Evolutionary conservation across 2,329 filamentous ascomycete genomes (phyloP).

Genomic region (Penicillium sp.): DNA sequence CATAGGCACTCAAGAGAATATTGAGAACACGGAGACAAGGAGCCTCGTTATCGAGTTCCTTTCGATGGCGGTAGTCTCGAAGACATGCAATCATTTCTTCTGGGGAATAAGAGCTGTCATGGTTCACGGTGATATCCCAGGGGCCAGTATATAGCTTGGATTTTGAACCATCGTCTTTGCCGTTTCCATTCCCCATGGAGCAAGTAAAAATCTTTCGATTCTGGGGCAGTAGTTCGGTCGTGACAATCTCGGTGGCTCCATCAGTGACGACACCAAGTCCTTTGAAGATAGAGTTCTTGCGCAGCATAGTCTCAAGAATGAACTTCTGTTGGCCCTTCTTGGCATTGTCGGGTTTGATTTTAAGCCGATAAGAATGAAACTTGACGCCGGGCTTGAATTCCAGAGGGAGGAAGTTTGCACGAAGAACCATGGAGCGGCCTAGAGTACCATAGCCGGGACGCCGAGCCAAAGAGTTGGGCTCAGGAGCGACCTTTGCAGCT

Average conservation of each 20-base stretch:
- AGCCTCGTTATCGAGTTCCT: background rate
- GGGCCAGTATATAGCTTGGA: background rate
- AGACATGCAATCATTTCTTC: background rate
- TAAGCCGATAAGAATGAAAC: conserved; percentile 11
- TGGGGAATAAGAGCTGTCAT: background rate
- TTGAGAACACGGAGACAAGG: conserved; percentile 15
- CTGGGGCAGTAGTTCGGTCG: background rate
- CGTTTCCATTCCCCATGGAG: background rate
- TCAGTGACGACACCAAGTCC: conserved; percentile 10
- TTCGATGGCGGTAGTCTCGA: background rate
- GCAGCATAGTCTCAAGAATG: background rate
- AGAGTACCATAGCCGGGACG: conserved; percentile 20
- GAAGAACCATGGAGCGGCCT: conserved; percentile 6
- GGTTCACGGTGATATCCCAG: background rate
- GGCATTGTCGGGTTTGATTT: conserved; percentile 1
- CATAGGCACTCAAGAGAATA: conserved; percentile 17
- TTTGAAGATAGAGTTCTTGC: background rate
- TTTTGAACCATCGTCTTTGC: background rate
- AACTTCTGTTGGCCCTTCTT: conserved; percentile 9
- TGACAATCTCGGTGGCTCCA: conserved; percentile 14
- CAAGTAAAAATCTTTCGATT: background rate
- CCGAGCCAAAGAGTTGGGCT: background rate
- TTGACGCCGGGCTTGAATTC: conserved; percentile 2
- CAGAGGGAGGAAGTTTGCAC: conserved; percentile 20
- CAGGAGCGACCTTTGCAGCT: background rate